Conservation (phyloP, 768 basidiomycete species). For the Kondoa malvinella region DNA sequence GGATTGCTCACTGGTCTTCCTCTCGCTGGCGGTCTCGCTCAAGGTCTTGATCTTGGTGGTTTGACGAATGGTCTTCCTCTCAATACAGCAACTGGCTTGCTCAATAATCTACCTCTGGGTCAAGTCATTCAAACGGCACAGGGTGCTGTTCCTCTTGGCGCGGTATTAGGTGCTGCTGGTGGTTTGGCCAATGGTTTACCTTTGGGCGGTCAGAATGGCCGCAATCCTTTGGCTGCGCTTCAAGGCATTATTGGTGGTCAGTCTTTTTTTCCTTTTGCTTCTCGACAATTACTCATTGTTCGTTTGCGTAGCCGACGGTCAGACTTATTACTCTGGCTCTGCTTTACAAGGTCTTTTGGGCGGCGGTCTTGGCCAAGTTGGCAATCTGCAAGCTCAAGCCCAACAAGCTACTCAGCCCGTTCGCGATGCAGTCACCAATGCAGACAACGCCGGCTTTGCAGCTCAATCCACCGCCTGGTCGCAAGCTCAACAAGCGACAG, state of each 20-base stretch:
- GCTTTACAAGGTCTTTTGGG: background rate
- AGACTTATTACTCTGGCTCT: background rate
- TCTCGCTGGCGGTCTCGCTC: background rate
- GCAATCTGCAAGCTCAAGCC: background rate
- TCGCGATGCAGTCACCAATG: background rate
- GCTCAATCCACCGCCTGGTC: background rate
- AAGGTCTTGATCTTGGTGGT: background rate
- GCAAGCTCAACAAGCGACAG: background rate
- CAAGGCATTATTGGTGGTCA: background rate
- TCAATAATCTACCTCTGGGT: background rate
- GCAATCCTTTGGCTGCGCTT: background rate
- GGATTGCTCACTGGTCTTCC: background rate
- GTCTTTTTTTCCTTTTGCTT: background rate
- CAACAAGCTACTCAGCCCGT: background rate
- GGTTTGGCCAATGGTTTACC: background rate
- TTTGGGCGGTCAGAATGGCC: background rate
- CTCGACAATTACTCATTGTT: background rate
- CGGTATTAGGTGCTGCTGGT: background rate
- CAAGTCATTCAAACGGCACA: too few species aligned
- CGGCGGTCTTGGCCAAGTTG: background rate
- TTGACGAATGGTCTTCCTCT: background rate
- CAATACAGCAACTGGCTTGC: background rate
- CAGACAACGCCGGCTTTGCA: background rate
- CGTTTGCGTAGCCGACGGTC: background rate
- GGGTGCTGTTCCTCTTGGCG: background rate